Evolutionary conservation across 306 rosid genomes (phyloP), one percentile per base, ranked within the genome.

Genomic region (Clitoria ternatea): DNA sequence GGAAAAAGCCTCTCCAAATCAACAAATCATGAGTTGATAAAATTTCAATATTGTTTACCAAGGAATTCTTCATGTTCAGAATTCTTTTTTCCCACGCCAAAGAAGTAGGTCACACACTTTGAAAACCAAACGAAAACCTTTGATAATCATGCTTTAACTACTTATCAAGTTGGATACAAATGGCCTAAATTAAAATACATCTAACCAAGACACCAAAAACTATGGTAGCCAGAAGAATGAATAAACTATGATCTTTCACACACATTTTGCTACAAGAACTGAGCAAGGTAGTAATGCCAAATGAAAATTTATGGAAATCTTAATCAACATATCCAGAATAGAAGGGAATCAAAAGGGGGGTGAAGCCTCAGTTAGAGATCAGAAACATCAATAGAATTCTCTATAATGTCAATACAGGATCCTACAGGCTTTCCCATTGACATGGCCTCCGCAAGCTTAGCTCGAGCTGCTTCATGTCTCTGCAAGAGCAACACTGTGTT

Each of bases 371-470:
- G 64, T 65, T 71, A 82, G 48, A 92, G 53, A 47, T 90, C 92
- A 14, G 88, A 64, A 61, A 15, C 49, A 62, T 79, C 86, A 22
- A 90, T 80, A 49, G 78, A 77, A 37, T 81, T 81, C 79, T 94
- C 98, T 56, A 94, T 84, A 70, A 75, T 74, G 26, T 80, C 87
- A 17, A 94, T 84, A 81, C 98, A 94, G 76, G 86, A 72, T 40
- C 96, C 97, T 33, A 90, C 84, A 4, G 98, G 87, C 54, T 81
- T 85, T 39, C 91, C 91, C 40, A 20, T 70, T 47, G 89, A 77
- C 89, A 94, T 87, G 3, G 97, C 92, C 77, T 89, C 87, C 0
- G 92, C 98, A 35, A 94, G 92, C 75, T 81, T 84, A 23, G 87
- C 79, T 74, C 91, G 84, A 18, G 92, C 90, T 39, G 39, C 74